Evolutionary conservation across 2,329 filamentous ascomycete species (phyloP).

Genomic region (Setomelanomma holmii): DNA sequence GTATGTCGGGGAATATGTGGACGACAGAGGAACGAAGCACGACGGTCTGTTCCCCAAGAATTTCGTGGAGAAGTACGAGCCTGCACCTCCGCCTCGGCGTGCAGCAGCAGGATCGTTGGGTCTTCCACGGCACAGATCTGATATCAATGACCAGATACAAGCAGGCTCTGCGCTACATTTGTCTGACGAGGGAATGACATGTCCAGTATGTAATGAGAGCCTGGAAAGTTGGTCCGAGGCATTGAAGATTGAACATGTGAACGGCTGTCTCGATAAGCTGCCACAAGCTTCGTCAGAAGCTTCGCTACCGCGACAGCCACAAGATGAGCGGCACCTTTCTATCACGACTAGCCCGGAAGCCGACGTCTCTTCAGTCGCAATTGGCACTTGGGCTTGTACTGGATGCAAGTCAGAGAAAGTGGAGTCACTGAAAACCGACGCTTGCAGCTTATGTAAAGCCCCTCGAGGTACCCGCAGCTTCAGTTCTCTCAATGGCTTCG

Average conservation of each 20-base stretch:
- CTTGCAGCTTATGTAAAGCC: neutral
- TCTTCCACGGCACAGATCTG: too few relatives aligned
- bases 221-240: neutral
- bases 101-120: too few relatives aligned
- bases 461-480: neutral
- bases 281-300: neutral
- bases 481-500: neutral
- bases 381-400: neutral
- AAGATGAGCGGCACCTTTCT: neutral
- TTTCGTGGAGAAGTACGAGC: conserved; percentile 96
- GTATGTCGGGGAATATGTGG: conserved; percentile 88
- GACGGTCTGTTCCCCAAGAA: conserved; percentile 94
- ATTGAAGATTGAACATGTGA: neutral
- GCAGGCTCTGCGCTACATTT: too few relatives aligned
- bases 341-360: too few relatives aligned
- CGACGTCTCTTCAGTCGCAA: neutral
- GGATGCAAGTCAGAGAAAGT: neutral
- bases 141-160: too few relatives aligned
- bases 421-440: neutral
- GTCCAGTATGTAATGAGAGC: neutral
- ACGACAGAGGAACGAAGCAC: conserved; percentile 74
- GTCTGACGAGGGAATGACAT: neutral
- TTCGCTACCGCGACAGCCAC: neutral
- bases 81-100: conserved; percentile 86
- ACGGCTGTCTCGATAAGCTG: neutral